phyloP scores from a whole-genome alignment of 2,329 filamentous ascomycete genomes.

The Huntiella omanensis region DNA sequence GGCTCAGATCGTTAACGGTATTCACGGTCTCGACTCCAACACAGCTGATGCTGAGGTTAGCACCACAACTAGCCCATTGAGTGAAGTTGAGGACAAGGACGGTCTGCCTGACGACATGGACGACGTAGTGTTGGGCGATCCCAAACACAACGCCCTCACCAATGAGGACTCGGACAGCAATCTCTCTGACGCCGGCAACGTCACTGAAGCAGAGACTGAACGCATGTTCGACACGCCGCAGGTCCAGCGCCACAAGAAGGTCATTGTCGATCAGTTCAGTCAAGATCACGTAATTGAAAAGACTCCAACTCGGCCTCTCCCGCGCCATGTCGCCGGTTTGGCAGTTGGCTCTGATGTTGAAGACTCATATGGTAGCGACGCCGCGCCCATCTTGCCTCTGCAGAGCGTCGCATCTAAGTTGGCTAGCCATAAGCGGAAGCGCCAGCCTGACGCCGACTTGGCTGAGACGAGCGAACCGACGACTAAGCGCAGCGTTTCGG shows the following conservation, averaged over 20 bases:
- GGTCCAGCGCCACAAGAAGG: constrained; percentile 41
- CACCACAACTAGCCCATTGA: constrained; percentile 74
- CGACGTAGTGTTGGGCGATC: constrained; percentile 30
- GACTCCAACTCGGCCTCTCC: constrained; percentile 39
- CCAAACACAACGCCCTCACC: constrained; percentile 13
- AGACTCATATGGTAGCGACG: constrained; percentile 9
- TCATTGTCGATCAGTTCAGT: constrained; percentile 37
- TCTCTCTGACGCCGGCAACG: constrained; percentile 39
- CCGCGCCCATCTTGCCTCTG: constrained; percentile 6
- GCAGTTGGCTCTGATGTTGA: constrained; percentile 8
- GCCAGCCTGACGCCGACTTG: constrained; percentile 25
- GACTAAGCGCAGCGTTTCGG: constrained; percentile 34
- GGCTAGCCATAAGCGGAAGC: constrained; percentile 31
- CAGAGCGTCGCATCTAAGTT: constrained; percentile 9
- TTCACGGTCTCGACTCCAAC: constrained; percentile 26
- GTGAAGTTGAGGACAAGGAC: constrained; percentile 72
- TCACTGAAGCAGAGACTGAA: constrained; percentile 84
- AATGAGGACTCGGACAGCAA: constrained; percentile 27
- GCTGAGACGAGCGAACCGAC: constrained; percentile 29
- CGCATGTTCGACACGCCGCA: constrained; percentile 77
- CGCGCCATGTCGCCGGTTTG: constrained; percentile 1
- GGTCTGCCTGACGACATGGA: constrained; percentile 50
- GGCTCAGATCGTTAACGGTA: constrained; percentile 29
- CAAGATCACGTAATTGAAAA: constrained; percentile 35
- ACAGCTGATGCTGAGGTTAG: constrained; percentile 39